These are phyloP conservation scores for Rusavskia elegans DNA, from an alignment of 495 filamentous ascomycete species.

Conservation along the genomic window DNA sequence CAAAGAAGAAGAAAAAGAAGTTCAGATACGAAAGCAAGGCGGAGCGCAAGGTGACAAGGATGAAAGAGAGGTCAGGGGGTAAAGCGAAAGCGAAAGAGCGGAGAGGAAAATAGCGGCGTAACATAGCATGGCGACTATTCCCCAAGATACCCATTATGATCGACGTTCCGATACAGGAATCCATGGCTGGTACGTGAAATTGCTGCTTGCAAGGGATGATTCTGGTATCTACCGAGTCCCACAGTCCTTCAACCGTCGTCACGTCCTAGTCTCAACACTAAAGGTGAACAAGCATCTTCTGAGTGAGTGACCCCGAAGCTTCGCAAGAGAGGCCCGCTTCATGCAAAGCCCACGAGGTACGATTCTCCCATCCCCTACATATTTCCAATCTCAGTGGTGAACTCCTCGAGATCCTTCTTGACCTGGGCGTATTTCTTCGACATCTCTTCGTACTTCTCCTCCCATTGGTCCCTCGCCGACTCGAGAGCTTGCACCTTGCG, in stretches of 20 bases:
- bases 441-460: slow-evolving; percentile 94
- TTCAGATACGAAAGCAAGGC: slow-evolving; percentile 83
- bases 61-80: slow-evolving; percentile 52
- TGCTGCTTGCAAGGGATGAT: neutral
- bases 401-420: slow-evolving; percentile 82
- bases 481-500: slow-evolving; percentile 98
- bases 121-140: neutral
- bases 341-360: neutral
- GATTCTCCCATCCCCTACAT: slow-evolving; percentile 39
- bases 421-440: slow-evolving; percentile 66
- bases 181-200: neutral
- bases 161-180: neutral
- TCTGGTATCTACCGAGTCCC: neutral
- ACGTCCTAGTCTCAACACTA: no score
- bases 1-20: slow-evolving; percentile 66
- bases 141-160: neutral
- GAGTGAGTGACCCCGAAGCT: neutral
- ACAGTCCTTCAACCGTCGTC: neutral
- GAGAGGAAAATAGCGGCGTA: neutral
- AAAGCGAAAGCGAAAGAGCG: slow-evolving; percentile 29
- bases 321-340: neutral
- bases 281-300: no score
- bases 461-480: slow-evolving; percentile 74
- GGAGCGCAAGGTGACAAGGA: slow-evolving; percentile 49
- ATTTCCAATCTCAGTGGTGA: slow-evolving; percentile 76